phyloP scores from a whole-genome alignment of 2,329 filamentous ascomycete genomes.

The Fusarium coicis region DNA sequence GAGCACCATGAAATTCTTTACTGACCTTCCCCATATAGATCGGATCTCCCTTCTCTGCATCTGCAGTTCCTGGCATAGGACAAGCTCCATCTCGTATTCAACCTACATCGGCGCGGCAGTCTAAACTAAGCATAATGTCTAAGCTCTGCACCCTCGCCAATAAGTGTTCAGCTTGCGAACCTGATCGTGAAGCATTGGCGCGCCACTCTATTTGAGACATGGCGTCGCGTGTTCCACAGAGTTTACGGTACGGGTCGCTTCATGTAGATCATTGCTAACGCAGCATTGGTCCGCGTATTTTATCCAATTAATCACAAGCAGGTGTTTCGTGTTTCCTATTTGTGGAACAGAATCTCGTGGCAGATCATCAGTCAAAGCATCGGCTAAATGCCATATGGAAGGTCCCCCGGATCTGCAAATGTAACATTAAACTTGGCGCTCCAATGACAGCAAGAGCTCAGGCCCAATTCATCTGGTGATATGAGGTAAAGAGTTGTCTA shows the following conservation, averaged over 20 bases:
- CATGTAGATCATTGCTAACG: background rate
- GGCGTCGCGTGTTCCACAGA: background rate
- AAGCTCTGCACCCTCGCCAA: background rate
- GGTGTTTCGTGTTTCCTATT: background rate
- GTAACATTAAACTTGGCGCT: slow-evolving; percentile 18
- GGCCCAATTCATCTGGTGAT: background rate
- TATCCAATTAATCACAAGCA: background rate
- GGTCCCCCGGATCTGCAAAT: slow-evolving; percentile 25
- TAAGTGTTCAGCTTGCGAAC: background rate
- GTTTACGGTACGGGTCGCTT: background rate
- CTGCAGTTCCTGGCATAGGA: background rate
- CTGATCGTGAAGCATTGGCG: background rate
- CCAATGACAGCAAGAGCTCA: slow-evolving; percentile 8
- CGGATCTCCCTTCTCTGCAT: background rate
- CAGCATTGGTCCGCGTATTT: slow-evolving; percentile 26
- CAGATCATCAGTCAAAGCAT: background rate
- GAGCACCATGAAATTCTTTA: fast-evolving
- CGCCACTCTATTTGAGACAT: background rate
- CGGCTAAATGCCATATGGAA: background rate
- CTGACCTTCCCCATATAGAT: background rate
- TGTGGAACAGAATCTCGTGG: slow-evolving; percentile 14
- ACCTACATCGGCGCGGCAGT: background rate
- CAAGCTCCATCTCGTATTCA: background rate
- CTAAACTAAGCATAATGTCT: background rate
- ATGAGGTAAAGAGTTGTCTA: background rate